Evolutionary conservation across 495 filamentous ascomycete genomes (phyloP), one percentile per base, ranked within the genome.

Genomic region (Clohesyomyces aquaticus): DNA sequence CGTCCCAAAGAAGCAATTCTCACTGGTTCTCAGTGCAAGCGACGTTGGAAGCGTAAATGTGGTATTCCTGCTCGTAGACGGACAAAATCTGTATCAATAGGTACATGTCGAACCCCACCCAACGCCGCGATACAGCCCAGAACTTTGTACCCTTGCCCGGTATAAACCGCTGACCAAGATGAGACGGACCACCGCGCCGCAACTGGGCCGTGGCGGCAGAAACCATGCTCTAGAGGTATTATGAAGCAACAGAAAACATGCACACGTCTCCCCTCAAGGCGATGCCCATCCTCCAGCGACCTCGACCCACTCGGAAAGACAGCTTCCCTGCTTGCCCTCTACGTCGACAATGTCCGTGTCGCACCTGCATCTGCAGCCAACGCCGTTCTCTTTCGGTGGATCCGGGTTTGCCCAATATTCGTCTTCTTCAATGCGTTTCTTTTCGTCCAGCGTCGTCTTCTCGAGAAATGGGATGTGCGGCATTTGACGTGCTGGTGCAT

Each of bases 291-390:
- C 94, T 63, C 94, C 94, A 41, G 94, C 95, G 69, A 96, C 93
- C 56, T 96, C 90, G 10, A 99, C 94, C 95, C 95, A 99, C 80
- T 99, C 93, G 11, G 89, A 79, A 42, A 98, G 79, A 79, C 94
- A 99, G 68, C 90, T 95, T 59, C 95, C 94, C 73, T 92, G 88
- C 78, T 98, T 98, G 75, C 90, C 91, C 76, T 99, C 94, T 22
- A 99, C 92, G 71, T 99, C 94, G 23, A 91, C 88, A 71, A 98
- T 96, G 75, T 98, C 94, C n/a, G 93, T 97, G 74, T 99, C 94
- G 75, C 94, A 99, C 68, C 88, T 87, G 82, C 94, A 99, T 72
- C 94, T 82, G 78, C 94, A 99, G 29, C 94, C 94, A 21, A 98
- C 94, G 57, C 94, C 94, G 71, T 98, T 98, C 80, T 98, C 93